These are phyloP conservation scores for Agrocybe pediades DNA, from an alignment of 768 basidiomycete genomes.

Conservation along the genomic window DNA sequence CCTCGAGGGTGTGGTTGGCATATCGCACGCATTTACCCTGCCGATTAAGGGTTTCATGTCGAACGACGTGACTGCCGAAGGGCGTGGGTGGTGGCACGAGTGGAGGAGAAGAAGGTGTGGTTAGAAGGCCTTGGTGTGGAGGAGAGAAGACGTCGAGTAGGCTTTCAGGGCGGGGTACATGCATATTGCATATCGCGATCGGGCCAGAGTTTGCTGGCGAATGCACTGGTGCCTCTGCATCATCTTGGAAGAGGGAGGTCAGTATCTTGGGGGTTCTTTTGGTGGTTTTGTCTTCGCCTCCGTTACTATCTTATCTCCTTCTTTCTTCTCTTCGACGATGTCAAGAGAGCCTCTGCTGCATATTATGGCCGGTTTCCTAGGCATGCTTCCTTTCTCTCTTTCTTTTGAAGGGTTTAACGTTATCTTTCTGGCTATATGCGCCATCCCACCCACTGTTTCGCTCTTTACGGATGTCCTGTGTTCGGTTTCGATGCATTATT, in stretches of 20 bases:
- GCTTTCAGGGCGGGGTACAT: conserved; percentile 41
- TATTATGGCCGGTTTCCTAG: no score
- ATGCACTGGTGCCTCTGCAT: conserved; percentile 54
- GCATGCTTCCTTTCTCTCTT: conserved; percentile 1
- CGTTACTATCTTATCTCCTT: no score
- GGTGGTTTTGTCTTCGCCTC: no score
- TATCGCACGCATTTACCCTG: conserved; percentile 82
- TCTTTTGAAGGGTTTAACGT: no score
- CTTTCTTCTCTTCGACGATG: no score
- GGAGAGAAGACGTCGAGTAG: conserved; percentile 70
- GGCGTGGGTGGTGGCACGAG: conserved; percentile 29
- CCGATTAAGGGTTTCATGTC: conserved; percentile 70
- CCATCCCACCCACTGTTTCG: no score
- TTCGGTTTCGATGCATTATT: no score
- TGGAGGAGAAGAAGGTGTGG: no score
- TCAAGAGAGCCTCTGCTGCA: no score
- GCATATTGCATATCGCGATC: conserved; percentile 39
- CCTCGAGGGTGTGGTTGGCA: conserved; percentile 86
- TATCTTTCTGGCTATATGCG: no score
- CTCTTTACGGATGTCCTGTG: no score
- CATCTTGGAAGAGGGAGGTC: conserved; percentile 56
- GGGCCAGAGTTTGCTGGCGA: conserved; percentile 37
- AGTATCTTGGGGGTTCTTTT: no score
- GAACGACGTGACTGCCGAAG: conserved; percentile 32
- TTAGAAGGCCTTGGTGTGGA: conserved; percentile 26